Percentiles rank a stretch among this genome's conserved stretches.
These are phyloP conservation scores for Alternaria consortialis DNA, from an alignment of 2,329 filamentous ascomycete species.

Conservation along the genomic window DNA sequence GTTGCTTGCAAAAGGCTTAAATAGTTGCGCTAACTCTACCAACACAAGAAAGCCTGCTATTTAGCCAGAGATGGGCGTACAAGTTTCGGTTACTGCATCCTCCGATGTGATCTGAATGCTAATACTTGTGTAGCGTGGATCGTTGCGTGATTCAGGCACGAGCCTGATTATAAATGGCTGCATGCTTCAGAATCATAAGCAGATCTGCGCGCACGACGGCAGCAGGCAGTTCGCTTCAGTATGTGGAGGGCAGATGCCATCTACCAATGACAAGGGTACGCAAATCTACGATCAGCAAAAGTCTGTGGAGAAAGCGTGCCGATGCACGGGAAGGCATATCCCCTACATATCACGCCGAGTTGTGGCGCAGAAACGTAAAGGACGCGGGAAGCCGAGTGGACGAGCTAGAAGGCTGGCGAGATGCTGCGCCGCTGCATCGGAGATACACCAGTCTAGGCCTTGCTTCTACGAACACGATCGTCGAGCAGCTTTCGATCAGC, in stretches of 20 bases:
- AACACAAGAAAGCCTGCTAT: neutral
- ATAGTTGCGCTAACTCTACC: neutral
- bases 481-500: slow-evolving; percentile 12
- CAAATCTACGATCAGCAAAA: slow-evolving; percentile 10
- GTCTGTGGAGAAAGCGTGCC: slow-evolving; percentile 10
- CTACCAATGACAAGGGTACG: neutral
- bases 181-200: neutral
- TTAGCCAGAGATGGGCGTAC: neutral
- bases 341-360: neutral
- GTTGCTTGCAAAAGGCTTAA: neutral
- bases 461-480: slow-evolving; percentile 7
- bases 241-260: neutral
- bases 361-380: slow-evolving; percentile 5
- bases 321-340: slow-evolving; percentile 1
- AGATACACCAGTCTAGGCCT: slow-evolving; percentile 4
- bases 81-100: neutral
- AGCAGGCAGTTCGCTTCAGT: slow-evolving; percentile 1
- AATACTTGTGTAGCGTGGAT: neutral
- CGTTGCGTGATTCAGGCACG: neutral
- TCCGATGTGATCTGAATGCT: neutral
- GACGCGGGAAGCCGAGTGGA: slow-evolving; percentile 7
- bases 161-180: neutral
- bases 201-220: neutral
- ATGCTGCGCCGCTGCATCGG: slow-evolving; percentile 6
- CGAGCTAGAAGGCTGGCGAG: slow-evolving; percentile 4